A percentile compares a stretch with the other conserved stretches of the same genome.
Conservation (phyloP, 192 early-diverging fungal genomes). For the Phlyctochytrium planicorne region DNA sequence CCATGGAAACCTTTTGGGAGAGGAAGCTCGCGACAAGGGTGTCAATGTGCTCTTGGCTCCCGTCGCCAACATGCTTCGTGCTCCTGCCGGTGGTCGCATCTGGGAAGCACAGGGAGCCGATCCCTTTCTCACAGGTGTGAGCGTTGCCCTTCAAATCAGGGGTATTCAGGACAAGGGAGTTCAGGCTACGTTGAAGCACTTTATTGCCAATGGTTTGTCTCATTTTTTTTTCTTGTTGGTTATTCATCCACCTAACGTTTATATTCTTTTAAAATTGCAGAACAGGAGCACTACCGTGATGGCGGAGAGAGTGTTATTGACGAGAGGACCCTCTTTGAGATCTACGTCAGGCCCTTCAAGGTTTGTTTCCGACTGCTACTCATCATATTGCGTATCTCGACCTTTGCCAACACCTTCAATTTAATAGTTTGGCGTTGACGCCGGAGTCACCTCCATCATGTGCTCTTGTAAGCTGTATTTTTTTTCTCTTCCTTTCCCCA, state of each 20-base stretch:
- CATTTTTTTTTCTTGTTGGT: too few species aligned
- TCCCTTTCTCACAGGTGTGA: conserved; percentile 25
- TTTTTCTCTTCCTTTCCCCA: too few species aligned
- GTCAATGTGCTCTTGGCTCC: conserved; percentile 55
- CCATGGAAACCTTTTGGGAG: conserved; percentile 48
- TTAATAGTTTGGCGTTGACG: conserved; percentile 14
- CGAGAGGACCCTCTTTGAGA: conserved; percentile 55
- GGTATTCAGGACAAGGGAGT: conserved; percentile 28
- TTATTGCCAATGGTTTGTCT: too few species aligned
- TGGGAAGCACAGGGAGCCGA: conserved; percentile 35
- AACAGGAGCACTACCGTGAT: conserved; percentile 46
- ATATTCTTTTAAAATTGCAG: too few species aligned
- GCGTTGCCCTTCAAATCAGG: conserved; percentile 9
- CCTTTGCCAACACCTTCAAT: neutral
- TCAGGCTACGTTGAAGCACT: conserved; percentile 32
- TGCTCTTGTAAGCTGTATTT: too few species aligned
- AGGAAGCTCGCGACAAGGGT: conserved; percentile 58
- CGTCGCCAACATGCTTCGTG: conserved; percentile 36
- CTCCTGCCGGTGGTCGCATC: conserved; percentile 37
- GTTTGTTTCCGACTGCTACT: too few species aligned
- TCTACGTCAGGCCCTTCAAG: conserved; percentile 62
- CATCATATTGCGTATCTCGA: neutral
- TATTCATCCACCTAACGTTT: too few species aligned
- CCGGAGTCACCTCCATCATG: conserved; percentile 31
- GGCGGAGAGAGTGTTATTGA: conserved; percentile 38